Percentiles rank a stretch among this genome's conserved stretches.
phyloP scores from a whole-genome alignment of 2,329 filamentous ascomycete genomes.

The Claviceps cyperi region DNA sequence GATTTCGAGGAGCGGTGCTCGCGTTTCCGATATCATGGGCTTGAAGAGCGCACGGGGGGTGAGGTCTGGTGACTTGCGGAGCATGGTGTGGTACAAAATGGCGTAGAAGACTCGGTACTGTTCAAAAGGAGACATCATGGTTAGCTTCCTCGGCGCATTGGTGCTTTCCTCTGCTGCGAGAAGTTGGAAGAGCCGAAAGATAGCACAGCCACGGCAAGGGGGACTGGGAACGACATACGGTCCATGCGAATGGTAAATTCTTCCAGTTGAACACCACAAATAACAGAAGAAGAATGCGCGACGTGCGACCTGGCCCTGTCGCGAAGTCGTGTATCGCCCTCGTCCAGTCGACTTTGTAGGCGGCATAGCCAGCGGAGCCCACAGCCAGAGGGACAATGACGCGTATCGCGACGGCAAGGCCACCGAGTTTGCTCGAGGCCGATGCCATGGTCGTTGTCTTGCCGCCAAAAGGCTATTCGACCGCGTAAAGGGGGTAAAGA shows the following conservation, averaged over 20 bases:
- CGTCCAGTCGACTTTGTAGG: slow-evolving; percentile 29
- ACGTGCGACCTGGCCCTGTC: slow-evolving; percentile 38
- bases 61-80: slow-evolving; percentile 33
- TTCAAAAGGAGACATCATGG: not conserved
- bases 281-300: slow-evolving; percentile 36
- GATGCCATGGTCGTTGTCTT: slow-evolving; percentile 15
- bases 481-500: not conserved
- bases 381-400: slow-evolving; percentile 27
- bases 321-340: slow-evolving; percentile 27
- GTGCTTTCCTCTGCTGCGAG: too few species aligned
- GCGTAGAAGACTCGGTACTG: slow-evolving; percentile 45
- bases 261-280: slow-evolving; percentile 56
- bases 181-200: not conserved
- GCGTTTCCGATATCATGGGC: slow-evolving; percentile 51
- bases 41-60: slow-evolving; percentile 56
- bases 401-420: slow-evolving; percentile 20
- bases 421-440: slow-evolving; percentile 17
- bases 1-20: slow-evolving; percentile 59
- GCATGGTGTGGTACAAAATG: slow-evolving; percentile 38
- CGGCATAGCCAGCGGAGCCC: slow-evolving; percentile 31
- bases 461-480: too few species aligned
- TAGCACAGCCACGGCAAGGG: not conserved
- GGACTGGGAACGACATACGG: slow-evolving; percentile 33
- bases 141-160: too few species aligned
- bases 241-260: slow-evolving; percentile 62